phyloP scores from a whole-genome alignment of 352 stramenopile species.

The Globisporangium rhizosaccharum region DNA sequence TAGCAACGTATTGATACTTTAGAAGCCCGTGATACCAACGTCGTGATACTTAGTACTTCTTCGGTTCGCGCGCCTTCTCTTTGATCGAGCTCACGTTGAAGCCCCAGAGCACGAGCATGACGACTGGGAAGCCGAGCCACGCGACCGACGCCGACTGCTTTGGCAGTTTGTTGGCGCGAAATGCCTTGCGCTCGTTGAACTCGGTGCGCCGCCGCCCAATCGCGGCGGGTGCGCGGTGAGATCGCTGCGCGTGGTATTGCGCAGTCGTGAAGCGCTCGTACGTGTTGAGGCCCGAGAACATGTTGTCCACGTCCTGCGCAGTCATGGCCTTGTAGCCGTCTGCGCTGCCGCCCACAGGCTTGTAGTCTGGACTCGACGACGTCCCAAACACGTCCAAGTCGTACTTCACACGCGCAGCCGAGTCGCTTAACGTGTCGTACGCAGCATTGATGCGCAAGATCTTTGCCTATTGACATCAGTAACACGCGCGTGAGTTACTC shows the following conservation, averaged over 20 bases:
- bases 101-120: slow-evolving; percentile 48
- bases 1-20: neutral
- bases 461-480: slow-evolving; percentile 15
- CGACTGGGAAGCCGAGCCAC: slow-evolving; percentile 56
- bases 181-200: slow-evolving; percentile 64
- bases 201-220: slow-evolving; percentile 58
- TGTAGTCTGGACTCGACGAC: slow-evolving; percentile 33
- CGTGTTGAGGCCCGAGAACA: slow-evolving; percentile 66
- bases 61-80: slow-evolving; percentile 37
- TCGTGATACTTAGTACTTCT: slow-evolving; percentile 11
- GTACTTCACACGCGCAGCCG: slow-evolving; percentile 47
- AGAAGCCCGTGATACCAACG: neutral
- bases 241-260: slow-evolving; percentile 59
- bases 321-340: slow-evolving; percentile 65
- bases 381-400: slow-evolving; percentile 66
- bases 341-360: neutral
- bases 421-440: slow-evolving; percentile 63
- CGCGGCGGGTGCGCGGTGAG: slow-evolving; percentile 36
- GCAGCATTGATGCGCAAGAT: slow-evolving; percentile 70
- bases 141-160: slow-evolving; percentile 52
- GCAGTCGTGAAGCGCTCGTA: slow-evolving; percentile 78
- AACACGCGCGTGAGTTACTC: neutral
- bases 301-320: slow-evolving; percentile 61
- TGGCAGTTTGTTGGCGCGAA: slow-evolving; percentile 55
- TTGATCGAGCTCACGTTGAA: slow-evolving; percentile 57